A percentile compares a stretch with the other conserved stretches of the same genome.
phyloP scores from a whole-genome alignment of 169 alveolate genomes.

The Cryptosporidium bovis region DNA sequence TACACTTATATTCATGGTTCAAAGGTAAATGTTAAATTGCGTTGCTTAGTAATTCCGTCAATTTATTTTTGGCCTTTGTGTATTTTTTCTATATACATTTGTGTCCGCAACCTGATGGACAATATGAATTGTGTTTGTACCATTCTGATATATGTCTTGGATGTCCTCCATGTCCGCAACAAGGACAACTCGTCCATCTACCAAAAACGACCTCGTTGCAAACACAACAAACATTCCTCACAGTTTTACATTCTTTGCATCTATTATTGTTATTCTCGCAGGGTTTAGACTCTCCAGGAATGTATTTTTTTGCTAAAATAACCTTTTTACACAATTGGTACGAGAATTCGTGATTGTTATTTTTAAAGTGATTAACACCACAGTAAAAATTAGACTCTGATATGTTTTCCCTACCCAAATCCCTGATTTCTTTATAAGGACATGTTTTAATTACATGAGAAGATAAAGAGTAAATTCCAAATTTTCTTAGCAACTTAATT shows the following conservation, averaged over 20 bases:
- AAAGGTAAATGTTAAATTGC: background rate
- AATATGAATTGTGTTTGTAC: conserved; percentile 16
- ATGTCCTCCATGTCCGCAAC: conserved; percentile 72
- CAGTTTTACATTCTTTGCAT: conserved; percentile 14
- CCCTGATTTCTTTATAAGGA: conserved; percentile 28
- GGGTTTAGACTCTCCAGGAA: background rate
- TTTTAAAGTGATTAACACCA: conserved; percentile 8
- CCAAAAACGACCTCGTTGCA: conserved; percentile 49
- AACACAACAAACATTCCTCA: conserved; percentile 30
- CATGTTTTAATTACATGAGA: conserved; percentile 44
- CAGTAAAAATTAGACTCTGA: conserved; percentile 66
- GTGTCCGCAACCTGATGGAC: conserved; percentile 75
- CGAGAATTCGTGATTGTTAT: conserved; percentile 1
- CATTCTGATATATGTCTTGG: conserved; percentile 35
- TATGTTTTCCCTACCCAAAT: conserved; percentile 27
- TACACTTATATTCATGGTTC: background rate
- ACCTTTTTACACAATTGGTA: background rate
- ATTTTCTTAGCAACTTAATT: conserved; percentile 20
- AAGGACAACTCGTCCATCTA: conserved; percentile 56
- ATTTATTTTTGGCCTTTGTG: background rate
- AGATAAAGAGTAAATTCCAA: conserved; percentile 25
- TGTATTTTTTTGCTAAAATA: background rate
- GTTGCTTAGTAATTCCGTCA: background rate
- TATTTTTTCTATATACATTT: background rate
- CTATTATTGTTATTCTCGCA: background rate